Evolutionary conservation across 108 stramenopile genomes (phyloP).

Genomic region (Pseudonitzschia pungens): DNA sequence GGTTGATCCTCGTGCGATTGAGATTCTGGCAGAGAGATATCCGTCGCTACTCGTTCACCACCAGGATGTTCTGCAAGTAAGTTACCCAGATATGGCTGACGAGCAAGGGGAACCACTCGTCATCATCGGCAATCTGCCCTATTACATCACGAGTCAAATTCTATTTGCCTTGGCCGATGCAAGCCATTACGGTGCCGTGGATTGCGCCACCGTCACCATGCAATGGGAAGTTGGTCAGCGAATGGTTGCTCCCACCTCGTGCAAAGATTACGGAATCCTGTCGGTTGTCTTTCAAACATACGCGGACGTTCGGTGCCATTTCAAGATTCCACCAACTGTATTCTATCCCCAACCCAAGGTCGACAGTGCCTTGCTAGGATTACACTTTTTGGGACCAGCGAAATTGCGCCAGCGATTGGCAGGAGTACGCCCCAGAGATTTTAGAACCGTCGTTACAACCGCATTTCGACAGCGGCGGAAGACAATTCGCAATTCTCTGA

Average conservation of each 20-base stretch:
- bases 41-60: slow-evolving; percentile 62
- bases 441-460: slow-evolving; percentile 83
- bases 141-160: slow-evolving; percentile 96
- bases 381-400: slow-evolving; percentile 83
- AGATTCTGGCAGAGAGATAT: slow-evolving; percentile 70
- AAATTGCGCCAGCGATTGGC: slow-evolving; percentile 58
- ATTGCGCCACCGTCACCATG: slow-evolving; percentile 95
- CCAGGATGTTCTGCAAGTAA: slow-evolving; percentile 87
- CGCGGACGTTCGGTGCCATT: slow-evolving; percentile 76
- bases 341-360: slow-evolving; percentile 98
- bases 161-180: slow-evolving; percentile 95
- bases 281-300: slow-evolving; percentile 95
- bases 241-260: slow-evolving; percentile 72
- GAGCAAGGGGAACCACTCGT: slow-evolving; percentile 79
- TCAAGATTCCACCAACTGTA: slow-evolving; percentile 97
- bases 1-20: slow-evolving; percentile 89
- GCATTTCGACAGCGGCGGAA: slow-evolving; percentile 95
- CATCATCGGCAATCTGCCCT: slow-evolving; percentile 95
- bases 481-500: slow-evolving; percentile 89
- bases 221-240: slow-evolving; percentile 95
- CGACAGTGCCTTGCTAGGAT: slow-evolving; percentile 88
- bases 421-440: slow-evolving; percentile 75
- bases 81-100: slow-evolving; percentile 81
- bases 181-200: slow-evolving; percentile 76
- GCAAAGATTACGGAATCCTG: slow-evolving; percentile 94